Evolutionary conservation across 2,329 filamentous ascomycete species (phyloP).

Genomic region (Sclerotinia minor): DNA sequence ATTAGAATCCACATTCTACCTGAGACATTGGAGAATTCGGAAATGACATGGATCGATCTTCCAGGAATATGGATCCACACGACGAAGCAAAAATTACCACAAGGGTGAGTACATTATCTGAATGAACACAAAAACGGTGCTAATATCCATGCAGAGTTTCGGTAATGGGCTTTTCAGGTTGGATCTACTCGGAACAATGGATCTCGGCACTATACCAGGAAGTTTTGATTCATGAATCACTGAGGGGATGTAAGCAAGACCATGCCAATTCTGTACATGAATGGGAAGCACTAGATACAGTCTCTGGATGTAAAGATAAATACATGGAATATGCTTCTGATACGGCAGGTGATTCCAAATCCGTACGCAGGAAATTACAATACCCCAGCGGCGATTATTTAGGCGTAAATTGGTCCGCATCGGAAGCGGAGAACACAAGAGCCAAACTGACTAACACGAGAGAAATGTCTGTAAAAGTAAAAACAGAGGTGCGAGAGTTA

Average conservation of each 20-base stretch:
- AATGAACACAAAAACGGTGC: too few species aligned
- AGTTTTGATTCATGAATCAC: too few species aligned
- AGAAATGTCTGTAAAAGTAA: background rate
- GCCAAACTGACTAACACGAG: background rate
- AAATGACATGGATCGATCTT: conserved; percentile 7
- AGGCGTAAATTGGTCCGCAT: background rate
- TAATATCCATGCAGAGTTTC: background rate
- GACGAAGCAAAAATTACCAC: background rate
- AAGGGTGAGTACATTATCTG: background rate
- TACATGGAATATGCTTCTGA: background rate
- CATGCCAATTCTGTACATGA: background rate
- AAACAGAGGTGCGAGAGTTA: background rate
- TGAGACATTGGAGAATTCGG: background rate
- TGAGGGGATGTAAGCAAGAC: background rate
- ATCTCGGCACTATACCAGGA: background rate
- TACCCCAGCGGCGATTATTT: conserved; percentile 7
- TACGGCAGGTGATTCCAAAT: background rate
- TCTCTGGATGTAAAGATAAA: background rate
- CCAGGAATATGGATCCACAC: background rate
- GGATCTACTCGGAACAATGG: background rate
- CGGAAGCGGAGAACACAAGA: background rate
- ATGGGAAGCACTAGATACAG: too few species aligned
- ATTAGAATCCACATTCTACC: background rate
- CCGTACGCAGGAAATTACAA: background rate
- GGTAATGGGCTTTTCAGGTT: background rate